Evolutionary conservation across 1,284 basidiomycete genomes (phyloP), one percentile per base, ranked within the genome.

Genomic region (Ustilago vetiveriae): DNA sequence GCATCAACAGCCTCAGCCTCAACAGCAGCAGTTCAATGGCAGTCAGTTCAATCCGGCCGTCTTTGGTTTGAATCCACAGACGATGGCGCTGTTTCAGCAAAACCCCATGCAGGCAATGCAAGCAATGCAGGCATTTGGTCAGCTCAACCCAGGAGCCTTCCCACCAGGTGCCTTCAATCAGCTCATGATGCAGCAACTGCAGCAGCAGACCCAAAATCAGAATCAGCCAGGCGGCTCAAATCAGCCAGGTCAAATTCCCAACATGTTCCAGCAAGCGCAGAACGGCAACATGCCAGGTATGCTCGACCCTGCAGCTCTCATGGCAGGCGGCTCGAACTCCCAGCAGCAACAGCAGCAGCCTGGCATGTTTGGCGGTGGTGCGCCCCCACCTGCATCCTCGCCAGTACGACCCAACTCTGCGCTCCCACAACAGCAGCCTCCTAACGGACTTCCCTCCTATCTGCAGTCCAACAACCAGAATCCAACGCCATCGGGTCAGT

Each of bases 51-150:
- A 66, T 10, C 60, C 60, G 7, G 62, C 62, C 23, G 62, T 53
- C 4, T 56, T 71, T 17, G 67, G 56, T 21, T 33, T 65, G 39
- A 71, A 62, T 22, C 67, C 67, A 6, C 67, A 71, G 40, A 33
- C 53, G 23, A 66, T 71, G 56, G 62, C 62, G 1, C 22, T 65
- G 30, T 62, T 71, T 21, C 56, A 60, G 45, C 67, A 71, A 53
- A 65, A 64, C 21, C 62, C 67, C 7, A 59, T 70, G 67, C 67
- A 70, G 30, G 66, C 66, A 4, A 64, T 70, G 60, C 60, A 70
- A 42, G 67, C 62, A 11, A 71, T 71, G 67, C 62, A 71, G 41
- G 57, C 62, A 1, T 42, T 71, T 11, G 60, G 66, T 21, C 59
- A 64, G 46, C 56, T 64, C 51, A 64, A 70, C 21, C 66, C 66